phyloP scores from a whole-genome alignment of 2,329 filamentous ascomycete genomes.

The Colletotrichum sublineola region DNA sequence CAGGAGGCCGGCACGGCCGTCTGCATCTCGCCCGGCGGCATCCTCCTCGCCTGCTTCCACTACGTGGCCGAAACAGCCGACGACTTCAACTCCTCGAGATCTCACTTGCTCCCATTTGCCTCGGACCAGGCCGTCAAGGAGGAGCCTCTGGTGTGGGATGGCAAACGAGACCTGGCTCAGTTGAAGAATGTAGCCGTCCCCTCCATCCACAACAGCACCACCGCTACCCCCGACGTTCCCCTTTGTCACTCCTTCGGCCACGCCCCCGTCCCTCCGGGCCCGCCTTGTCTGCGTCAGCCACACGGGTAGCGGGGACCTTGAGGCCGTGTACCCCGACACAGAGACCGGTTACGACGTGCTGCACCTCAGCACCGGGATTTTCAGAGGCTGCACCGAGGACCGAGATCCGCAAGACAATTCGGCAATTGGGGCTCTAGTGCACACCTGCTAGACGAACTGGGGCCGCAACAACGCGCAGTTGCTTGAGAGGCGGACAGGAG shows the following conservation, averaged over 20 bases:
- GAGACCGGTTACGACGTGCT: conserved; percentile 61
- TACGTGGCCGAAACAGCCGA: conserved; percentile 59
- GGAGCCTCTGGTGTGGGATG: conserved; percentile 57
- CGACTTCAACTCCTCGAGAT: conserved; percentile 49
- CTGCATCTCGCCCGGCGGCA: conserved; percentile 59
- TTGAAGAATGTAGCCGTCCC: conserved; percentile 53
- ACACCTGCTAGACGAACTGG: conserved; percentile 71
- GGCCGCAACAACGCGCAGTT: conserved; percentile 67
- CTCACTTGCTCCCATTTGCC: conserved; percentile 59
- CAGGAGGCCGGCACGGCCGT: conserved; percentile 65
- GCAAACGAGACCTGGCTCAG: conserved; percentile 60
- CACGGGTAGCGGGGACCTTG: conserved; percentile 58
- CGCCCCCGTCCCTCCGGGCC: conserved; percentile 42
- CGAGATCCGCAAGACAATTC: conserved; percentile 63
- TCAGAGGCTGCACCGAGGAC: conserved; percentile 53
- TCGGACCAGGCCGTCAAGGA: conserved; percentile 56
- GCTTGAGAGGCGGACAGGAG: conserved; percentile 55
- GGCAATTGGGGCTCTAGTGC: conserved; percentile 65
- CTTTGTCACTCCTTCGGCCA: conserved; percentile 37
- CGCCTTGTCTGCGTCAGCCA: conserved; percentile 53
- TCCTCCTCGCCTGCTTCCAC: conserved; percentile 65
- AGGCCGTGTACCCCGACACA: conserved; percentile 51
- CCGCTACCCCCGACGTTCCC: conserved; percentile 43
- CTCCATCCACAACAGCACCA: conserved; percentile 5
- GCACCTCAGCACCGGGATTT: conserved; percentile 59